These are phyloP conservation scores for Brassica nigra DNA, from an alignment of 345 rosid genomes.

Conservation along the genomic window DNA sequence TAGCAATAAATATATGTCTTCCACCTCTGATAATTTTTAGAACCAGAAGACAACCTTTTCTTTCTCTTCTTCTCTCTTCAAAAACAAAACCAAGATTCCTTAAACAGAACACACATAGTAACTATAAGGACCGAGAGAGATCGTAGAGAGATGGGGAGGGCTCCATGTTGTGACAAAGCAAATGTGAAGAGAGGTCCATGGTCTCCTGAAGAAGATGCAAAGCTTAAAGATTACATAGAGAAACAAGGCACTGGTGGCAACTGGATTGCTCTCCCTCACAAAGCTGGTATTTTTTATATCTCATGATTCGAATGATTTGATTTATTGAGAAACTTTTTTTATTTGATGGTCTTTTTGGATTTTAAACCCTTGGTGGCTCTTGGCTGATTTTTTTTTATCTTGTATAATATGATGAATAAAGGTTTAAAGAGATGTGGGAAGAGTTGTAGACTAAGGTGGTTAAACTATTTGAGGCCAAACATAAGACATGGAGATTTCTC, in stretches of 20 bases:
- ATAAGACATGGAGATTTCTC: constrained; percentile 92
- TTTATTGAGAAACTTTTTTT: not conserved
- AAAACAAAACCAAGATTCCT: constrained; percentile 17
- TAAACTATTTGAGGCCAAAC: constrained; percentile 87
- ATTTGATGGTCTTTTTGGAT: not conserved
- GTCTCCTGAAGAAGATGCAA: constrained; percentile 97
- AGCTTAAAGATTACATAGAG: constrained; percentile 68
- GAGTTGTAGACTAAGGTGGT: constrained; percentile 92
- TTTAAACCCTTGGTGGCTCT: constrained; percentile 10
- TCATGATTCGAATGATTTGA: not conserved
- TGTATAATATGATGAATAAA: constrained; percentile 22
- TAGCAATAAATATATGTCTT: constrained; percentile 38
- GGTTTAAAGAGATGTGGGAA: constrained; percentile 90
- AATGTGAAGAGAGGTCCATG: constrained; percentile 92
- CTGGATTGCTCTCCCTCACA: constrained; percentile 85
- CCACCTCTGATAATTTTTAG: constrained; percentile 24
- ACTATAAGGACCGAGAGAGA: constrained; percentile 15
- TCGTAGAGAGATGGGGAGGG: constrained; percentile 69
- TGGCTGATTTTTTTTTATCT: not conserved
- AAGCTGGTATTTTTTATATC: constrained; percentile 57
- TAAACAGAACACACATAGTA: constrained; percentile 15
- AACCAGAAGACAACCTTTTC: constrained; percentile 26
- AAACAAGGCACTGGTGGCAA: constrained; percentile 70
- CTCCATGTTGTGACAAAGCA: constrained; percentile 93
- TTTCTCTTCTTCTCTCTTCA: constrained; percentile 28